Conservation (phyloP, 495 filamentous ascomycete species). For the Parachaetomium inaequale region DNA sequence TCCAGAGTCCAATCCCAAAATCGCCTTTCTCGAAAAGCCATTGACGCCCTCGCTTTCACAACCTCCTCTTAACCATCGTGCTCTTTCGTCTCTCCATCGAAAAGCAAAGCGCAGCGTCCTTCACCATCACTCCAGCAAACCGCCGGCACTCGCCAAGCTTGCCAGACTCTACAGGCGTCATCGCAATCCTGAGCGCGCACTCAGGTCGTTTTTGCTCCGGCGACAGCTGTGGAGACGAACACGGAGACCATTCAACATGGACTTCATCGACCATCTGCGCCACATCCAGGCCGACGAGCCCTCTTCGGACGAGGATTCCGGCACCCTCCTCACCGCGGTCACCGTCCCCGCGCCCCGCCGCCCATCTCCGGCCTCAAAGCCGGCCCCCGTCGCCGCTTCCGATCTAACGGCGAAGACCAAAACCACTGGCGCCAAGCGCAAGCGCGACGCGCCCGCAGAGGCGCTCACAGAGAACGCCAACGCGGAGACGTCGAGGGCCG, state of each 20-base stretch:
- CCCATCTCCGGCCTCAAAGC: not conserved
- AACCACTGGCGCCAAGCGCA: not conserved
- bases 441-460: not conserved
- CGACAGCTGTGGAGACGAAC: slow-evolving; percentile 14
- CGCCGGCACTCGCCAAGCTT: not conserved
- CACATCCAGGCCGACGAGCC: slow-evolving; percentile 5
- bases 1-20: not conserved
- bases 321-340: not conserved
- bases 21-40: not conserved
- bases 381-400: not conserved
- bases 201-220: slow-evolving; percentile 6
- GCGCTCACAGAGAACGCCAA: not conserved
- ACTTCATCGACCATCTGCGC: slow-evolving; percentile 6
- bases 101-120: slow-evolving; percentile 2
- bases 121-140: not conserved
- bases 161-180: slow-evolving; percentile 3
- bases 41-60: not conserved
- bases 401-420: not conserved
- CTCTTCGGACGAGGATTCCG: slow-evolving; percentile 12
- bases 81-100: not conserved
- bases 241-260: slow-evolving; percentile 7
- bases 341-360: not conserved
- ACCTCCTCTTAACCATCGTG: not conserved
- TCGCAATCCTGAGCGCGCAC: slow-evolving; percentile 12
- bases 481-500: not conserved